These are phyloP conservation scores for Pythium guiyangense DNA, from an alignment of 352 stramenopile species.

Conservation along the genomic window DNA sequence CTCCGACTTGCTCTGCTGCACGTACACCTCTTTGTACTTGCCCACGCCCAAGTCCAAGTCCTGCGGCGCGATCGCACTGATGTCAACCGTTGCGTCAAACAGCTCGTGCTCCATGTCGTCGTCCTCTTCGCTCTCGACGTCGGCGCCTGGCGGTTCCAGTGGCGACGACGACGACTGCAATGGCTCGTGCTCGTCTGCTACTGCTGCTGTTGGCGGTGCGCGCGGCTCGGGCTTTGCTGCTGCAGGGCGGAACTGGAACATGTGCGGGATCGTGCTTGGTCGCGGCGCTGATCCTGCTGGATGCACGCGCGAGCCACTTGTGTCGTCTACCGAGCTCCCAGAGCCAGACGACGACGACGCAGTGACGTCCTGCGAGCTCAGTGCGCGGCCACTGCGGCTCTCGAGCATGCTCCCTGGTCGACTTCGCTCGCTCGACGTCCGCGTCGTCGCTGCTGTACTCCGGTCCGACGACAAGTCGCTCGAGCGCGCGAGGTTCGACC, in stretches of 20 bases:
- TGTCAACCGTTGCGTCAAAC: constrained; percentile 16
- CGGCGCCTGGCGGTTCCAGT: constrained; percentile 4
- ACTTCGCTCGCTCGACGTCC: constrained; percentile 5
- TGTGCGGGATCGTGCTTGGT: constrained; percentile 34
- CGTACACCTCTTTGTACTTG: constrained; percentile 44
- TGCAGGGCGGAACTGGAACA: constrained; percentile 59
- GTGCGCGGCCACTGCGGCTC: constrained; percentile 17
- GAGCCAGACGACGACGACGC: constrained; percentile 12
- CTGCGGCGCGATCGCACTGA: constrained; percentile 16
- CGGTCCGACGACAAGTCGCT: constrained; percentile 22
- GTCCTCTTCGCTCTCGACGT: constrained; percentile 18
- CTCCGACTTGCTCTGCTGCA: constrained; percentile 24
- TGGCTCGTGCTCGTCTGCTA: neutral
- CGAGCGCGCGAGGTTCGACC: constrained; percentile 23
- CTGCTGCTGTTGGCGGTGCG: neutral
- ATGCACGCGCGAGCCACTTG: constrained; percentile 20
- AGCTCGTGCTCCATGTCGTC: constrained; percentile 24
- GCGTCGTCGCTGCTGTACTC: constrained; percentile 16
- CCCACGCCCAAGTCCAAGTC: constrained; percentile 48
- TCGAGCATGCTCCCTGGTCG: constrained; percentile 12
- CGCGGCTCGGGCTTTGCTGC: constrained; percentile 20
- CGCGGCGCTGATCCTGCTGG: constrained; percentile 13
- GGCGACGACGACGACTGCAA: too few species aligned
- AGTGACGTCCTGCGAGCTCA: constrained; percentile 18
- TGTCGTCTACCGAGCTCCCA: constrained; percentile 23